Evolutionary conservation across 2,329 filamentous ascomycete genomes (phyloP), one percentile per base, ranked within the genome.

Genomic region (Diaporthe ampelina): DNA sequence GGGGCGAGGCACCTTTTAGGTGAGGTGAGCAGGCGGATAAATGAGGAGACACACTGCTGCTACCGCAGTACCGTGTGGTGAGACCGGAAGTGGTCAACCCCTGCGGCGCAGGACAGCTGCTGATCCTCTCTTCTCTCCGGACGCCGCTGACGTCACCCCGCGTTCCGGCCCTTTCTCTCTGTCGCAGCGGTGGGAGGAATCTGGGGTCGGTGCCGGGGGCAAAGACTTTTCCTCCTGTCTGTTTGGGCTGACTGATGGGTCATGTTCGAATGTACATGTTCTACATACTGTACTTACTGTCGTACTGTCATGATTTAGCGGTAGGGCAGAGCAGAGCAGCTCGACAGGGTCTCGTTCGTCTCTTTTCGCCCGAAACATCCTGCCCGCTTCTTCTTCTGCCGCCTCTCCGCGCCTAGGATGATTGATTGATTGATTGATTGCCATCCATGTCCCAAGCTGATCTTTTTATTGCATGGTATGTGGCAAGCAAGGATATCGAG

Each of bases 71-170:
- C 40, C 15, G 40, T 48, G 19, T 21, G 17, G 43, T 61, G 24
- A 45, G 24, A 63, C 40, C 59, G 40, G 40, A 63, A 63, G 40
- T 37, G 24, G 43, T 24, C 32, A 37, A 21, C 17, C 26, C 37
- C 37, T 45, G 37, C 37, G 37, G 17, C 58, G 43, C 19, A 29
- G 48, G 37, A 43, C 40, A 43, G 40, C 24, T 21, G 63, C 48
- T 21, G 32, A 68, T 68, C 63, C 4, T 54, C 40, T 24, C n/a
- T 43, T 63, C 48, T 63, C 48, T 67, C 48, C 48, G 17, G 48
- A 68, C 63, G 63, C 63, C 63, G 63, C 63, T 68, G 63, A 68
- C 63, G 63, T 68, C 63, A 68, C 63, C 29, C 63, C n/a, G 63
- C 63, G 63, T 68, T 68, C 63, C 63, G 63, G 48, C 48, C n/a